phyloP scores from a whole-genome alignment of 1,284 basidiomycete genomes.

The Moesziomyces sp. region DNA sequence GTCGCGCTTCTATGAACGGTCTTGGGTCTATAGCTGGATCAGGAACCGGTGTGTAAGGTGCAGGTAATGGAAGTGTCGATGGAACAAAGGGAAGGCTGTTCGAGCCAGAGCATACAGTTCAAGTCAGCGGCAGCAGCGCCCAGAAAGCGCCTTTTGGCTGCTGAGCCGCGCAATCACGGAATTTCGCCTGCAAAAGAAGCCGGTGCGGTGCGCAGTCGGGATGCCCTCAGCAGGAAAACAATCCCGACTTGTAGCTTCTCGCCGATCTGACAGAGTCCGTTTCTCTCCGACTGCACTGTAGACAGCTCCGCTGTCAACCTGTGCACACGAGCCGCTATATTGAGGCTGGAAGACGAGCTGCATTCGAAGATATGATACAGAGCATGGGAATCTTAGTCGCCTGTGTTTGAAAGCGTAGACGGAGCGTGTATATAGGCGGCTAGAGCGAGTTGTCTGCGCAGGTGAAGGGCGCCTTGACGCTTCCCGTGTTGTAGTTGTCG shows the following conservation, averaged over 20 bases:
- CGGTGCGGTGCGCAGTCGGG: too few species aligned
- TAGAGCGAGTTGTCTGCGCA: constrained; percentile 56
- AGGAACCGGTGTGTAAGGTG: neutral
- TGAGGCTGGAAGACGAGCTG: too few species aligned
- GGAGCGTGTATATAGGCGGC: too few species aligned
- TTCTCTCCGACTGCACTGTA: too few species aligned
- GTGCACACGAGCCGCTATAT: too few species aligned
- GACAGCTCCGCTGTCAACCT: too few species aligned
- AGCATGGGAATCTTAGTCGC: too few species aligned
- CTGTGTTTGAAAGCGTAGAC: too few species aligned
- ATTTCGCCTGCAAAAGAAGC: neutral
- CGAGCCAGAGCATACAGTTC: neutral
- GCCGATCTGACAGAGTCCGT: too few species aligned
- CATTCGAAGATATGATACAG: too few species aligned
- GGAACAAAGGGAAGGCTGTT: neutral
- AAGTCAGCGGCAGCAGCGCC: neutral
- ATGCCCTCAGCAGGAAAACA: too few species aligned
- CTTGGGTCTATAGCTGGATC: neutral
- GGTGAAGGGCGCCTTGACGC: constrained; percentile 54
- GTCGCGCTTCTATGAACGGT: neutral
- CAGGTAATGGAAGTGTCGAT: neutral
- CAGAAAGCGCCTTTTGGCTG: neutral
- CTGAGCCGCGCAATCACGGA: neutral
- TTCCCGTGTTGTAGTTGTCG: constrained; percentile 66
- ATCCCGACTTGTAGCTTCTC: too few species aligned